Percentiles rank a stretch among this genome's conserved stretches.
These are phyloP conservation scores for Colletotrichum eleusines DNA, from an alignment of 2,329 filamentous ascomycete genomes.

Conservation along the genomic window DNA sequence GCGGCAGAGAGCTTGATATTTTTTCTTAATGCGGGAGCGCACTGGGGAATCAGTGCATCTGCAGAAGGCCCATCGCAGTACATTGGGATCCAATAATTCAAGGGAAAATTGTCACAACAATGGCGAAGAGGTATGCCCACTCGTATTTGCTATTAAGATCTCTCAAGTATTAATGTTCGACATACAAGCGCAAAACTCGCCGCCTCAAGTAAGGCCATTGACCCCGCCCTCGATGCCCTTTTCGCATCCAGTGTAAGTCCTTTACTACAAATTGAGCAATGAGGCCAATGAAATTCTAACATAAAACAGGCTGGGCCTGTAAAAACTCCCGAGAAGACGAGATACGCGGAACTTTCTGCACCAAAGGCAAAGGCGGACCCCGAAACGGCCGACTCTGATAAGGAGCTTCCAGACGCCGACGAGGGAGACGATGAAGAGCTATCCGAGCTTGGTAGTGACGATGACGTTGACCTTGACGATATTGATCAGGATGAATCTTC, in stretches of 20 bases:
- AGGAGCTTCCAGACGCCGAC: conserved; percentile 50
- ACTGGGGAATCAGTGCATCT: conserved; percentile 31
- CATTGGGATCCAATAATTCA: conserved; percentile 3
- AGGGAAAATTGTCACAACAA: conserved; percentile 27
- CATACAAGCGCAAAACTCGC: conserved; percentile 48
- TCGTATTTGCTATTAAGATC: too few species aligned
- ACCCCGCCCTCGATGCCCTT: conserved; percentile 76
- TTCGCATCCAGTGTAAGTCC: conserved; percentile 79
- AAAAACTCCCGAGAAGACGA: conserved; percentile 57
- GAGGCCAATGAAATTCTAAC: conserved; percentile 40
- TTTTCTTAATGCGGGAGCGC: conserved; percentile 24
- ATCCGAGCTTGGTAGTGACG: conserved; percentile 42
- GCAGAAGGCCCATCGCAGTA: conserved; percentile 29
- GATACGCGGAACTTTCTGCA: conserved; percentile 56
- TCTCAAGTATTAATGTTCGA: background rate
- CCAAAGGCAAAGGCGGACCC: conserved; percentile 50
- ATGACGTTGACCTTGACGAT: conserved; percentile 44
- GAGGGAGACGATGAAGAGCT: conserved; percentile 47
- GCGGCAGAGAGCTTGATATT: conserved; percentile 30
- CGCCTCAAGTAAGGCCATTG: conserved; percentile 68
- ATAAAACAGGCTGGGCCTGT: conserved; percentile 63
- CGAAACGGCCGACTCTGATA: conserved; percentile 45
- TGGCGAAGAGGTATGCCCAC: conserved; percentile 43
- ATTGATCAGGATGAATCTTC: conserved; percentile 6
- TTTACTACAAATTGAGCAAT: background rate